These are phyloP conservation scores for Collybiopsis confluens DNA, from an alignment of 768 basidiomycete genomes.

Conservation along the genomic window DNA sequence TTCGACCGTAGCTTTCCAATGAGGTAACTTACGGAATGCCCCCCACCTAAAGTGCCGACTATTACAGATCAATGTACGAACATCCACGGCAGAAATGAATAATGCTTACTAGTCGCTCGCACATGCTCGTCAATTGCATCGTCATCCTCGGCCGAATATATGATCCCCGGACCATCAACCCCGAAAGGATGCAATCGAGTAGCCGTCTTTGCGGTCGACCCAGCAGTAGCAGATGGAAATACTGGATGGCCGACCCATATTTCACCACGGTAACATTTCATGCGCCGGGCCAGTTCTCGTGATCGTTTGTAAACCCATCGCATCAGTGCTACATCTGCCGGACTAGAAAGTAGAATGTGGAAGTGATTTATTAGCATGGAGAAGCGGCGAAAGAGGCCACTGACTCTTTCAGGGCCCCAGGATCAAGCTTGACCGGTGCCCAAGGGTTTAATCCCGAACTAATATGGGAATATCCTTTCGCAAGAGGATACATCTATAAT, in stretches of 20 bases:
- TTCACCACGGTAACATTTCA: conserved; percentile 23
- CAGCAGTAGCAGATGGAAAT: conserved; percentile 11
- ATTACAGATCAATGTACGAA: conserved; percentile 3
- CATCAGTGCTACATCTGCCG: conserved; percentile 20
- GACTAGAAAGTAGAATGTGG: not conserved
- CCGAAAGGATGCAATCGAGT: no score
- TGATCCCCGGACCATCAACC: conserved; percentile 16
- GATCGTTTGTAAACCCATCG: conserved; percentile 22
- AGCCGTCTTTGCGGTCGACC: conserved; percentile 6
- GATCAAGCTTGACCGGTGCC: not conserved
- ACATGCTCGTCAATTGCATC: conserved; percentile 17
- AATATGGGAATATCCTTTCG: not conserved
- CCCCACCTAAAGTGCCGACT: no score
- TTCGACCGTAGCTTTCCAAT: no score
- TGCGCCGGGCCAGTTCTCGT: conserved; percentile 30
- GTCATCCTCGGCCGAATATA: conserved; percentile 22
- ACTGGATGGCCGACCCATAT: conserved; percentile 14
- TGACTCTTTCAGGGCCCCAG: not conserved
- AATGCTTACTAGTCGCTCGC: conserved; percentile 11
- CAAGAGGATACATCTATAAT: not conserved
- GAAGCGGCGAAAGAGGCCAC: not conserved
- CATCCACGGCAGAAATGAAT: no score
- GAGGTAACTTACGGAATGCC: conserved; percentile 25
- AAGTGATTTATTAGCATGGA: conserved; percentile 11
- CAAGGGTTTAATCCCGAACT: not conserved